Conservation (phyloP, 1,139 yeast species). For the Sugiyamaella castrensis region DNA sequence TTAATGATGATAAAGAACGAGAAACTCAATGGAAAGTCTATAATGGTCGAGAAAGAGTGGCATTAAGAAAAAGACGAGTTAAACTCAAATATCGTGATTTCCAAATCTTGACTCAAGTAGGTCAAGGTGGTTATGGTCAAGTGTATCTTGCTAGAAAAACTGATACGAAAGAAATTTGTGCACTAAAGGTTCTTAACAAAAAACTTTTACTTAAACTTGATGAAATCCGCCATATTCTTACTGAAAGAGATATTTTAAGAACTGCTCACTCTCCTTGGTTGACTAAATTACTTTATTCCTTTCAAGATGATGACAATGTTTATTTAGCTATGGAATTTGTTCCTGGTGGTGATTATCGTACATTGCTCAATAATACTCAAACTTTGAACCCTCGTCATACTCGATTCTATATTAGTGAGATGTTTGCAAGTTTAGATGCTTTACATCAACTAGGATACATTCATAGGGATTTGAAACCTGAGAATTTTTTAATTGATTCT, state of each 20-base stretch:
- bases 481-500: conserved; percentile 89
- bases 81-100: conserved; percentile 95
- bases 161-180: conserved; percentile 94
- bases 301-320: conserved; percentile 87
- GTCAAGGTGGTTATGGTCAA: conserved; percentile 98
- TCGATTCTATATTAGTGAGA: conserved; percentile 89
- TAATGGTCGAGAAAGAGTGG: conserved; percentile 78
- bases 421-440: conserved; percentile 93
- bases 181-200: conserved; percentile 87
- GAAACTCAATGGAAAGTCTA: conserved; percentile 78
- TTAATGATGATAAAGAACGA: conserved; percentile 49
- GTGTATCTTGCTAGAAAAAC: conserved; percentile 91
- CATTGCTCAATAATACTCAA: conserved; percentile 78
- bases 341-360: conserved; percentile 98
- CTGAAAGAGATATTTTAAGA: conserved; percentile 94
- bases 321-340: conserved; percentile 98
- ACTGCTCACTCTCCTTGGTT: conserved; percentile 96
- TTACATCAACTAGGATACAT: conserved; percentile 94
- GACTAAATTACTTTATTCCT: conserved; percentile 88
- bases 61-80: conserved; percentile 80
- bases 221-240: conserved; percentile 92
- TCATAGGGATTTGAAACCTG: conserved; percentile 97
- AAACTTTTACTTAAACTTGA: conserved; percentile 81
- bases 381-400: conserved; percentile 93
- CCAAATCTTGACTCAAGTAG: conserved; percentile 95